Evolutionary conservation across 176 grass and related monocot species (phyloP).

Genomic region (Phragmites australis): DNA sequence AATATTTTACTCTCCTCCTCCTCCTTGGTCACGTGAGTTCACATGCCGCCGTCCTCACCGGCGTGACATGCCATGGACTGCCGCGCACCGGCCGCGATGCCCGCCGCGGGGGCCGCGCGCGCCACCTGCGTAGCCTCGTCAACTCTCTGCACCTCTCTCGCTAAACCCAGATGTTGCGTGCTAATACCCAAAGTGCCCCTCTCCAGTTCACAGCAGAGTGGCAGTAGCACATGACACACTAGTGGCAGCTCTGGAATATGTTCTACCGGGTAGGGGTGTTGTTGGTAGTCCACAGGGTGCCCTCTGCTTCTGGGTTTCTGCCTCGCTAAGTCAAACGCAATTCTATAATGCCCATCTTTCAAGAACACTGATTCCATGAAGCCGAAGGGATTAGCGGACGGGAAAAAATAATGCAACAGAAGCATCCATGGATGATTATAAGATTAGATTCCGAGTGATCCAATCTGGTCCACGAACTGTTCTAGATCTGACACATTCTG

Average conservation of each 20-base stretch:
- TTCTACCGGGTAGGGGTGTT: background rate
- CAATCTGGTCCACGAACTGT: constrained; percentile 47
- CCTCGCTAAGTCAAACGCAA: constrained; percentile 43
- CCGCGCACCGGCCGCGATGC: constrained; percentile 38
- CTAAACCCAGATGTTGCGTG: background rate
- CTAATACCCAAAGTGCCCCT: constrained; percentile 9
- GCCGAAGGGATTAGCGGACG: background rate
- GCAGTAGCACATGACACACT: background rate
- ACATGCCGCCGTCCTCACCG: constrained; percentile 40
- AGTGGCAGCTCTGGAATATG: background rate
- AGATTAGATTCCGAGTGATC: constrained; percentile 39
- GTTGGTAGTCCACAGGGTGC: background rate
- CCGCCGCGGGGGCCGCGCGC: constrained; percentile 39
- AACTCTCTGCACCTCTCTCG: background rate
- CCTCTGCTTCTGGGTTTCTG: constrained; percentile 47
- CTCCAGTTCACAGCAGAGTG: too few species aligned
- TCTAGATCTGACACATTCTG: constrained; percentile 58
- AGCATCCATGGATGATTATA: constrained; percentile 20
- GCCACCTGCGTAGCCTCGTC: constrained; percentile 26
- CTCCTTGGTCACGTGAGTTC: constrained; percentile 8
- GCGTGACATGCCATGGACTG: constrained; percentile 14
- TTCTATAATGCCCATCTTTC: constrained; percentile 37
- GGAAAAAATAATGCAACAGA: background rate
- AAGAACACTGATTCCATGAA: constrained; percentile 9
- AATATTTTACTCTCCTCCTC: too few species aligned